Evolutionary conservation across 2,329 filamentous ascomycete genomes (phyloP), one percentile per base, ranked within the genome.

Genomic region (Pseudogymnoascus sp.): DNA sequence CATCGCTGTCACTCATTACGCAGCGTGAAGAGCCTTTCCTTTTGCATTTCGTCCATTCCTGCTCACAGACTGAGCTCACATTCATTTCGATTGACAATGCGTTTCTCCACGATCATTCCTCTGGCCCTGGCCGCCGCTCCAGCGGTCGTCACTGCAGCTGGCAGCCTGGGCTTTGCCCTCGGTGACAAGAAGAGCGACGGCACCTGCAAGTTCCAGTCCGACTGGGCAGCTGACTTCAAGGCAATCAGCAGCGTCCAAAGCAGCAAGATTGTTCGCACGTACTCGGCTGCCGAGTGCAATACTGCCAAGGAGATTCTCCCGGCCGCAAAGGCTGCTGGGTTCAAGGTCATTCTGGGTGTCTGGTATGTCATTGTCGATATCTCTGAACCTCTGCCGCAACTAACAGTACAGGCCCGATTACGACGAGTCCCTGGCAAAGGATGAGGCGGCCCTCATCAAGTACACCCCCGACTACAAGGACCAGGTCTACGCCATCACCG

Each of bases 311-410:
- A 83, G 65, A 83, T 89, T 62, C 74, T 90, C 29, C 86, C 86
- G 3, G 86, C 86, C 37, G 87, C 87, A 1, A 84, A 86, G 77
- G 73, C 73, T 53, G 85, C 86, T 74, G 81, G 80, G 16, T 86
- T 89, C 75, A 78, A 88, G 76, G 86, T 90, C 66, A 77, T 90
- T n/a, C 76, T 90, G 42, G 87, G 86, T 65, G 83, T 90, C 71
- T 90, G 87, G 87, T 86, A 76, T 67, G 79, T 70, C 65, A 56
- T 33, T 33, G 8, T n/a, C 24, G 16, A 24, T 47, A 38, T 21
- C 61, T 60, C 11, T 47, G 38, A 13, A 19, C 13, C 37, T 59
- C 19, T 37, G n/a, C 33, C 62, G 21, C 13, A 37, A 29, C 56
- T 31, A 31, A 47, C 35, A 14, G 29, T 59, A 26, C 63, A 84